phyloP scores from a whole-genome alignment of 176 grass and related monocot genomes.

The Leersia perrieri region DNA sequence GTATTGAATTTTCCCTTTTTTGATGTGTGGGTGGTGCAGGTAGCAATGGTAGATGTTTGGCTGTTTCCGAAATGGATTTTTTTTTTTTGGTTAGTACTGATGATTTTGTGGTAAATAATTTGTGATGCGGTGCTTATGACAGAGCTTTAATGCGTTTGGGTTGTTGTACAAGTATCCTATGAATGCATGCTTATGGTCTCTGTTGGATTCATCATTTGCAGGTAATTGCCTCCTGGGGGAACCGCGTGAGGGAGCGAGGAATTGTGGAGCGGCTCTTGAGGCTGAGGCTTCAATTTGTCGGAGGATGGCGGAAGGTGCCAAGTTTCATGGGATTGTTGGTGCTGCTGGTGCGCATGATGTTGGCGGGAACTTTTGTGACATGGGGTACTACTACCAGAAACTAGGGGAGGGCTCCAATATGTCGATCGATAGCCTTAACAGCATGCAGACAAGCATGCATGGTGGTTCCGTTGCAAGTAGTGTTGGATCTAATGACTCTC shows the following conservation, averaged over 20 bases:
- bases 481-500: conserved; percentile 58
- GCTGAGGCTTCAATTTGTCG: not conserved
- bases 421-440: conserved; percentile 63
- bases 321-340: conserved; percentile 54
- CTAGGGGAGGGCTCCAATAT: conserved; percentile 72
- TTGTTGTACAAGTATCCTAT: not conserved
- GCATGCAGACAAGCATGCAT: conserved; percentile 64
- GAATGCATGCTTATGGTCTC: not conserved
- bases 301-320: conserved; percentile 55
- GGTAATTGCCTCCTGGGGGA: conserved; percentile 3
- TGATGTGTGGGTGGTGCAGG: not conserved
- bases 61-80: not conserved
- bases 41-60: not conserved
- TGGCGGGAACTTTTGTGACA: conserved; percentile 55
- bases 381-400: conserved; percentile 75
- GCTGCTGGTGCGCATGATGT: conserved; percentile 28
- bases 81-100: not conserved
- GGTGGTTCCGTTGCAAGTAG: conserved; percentile 56
- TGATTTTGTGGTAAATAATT: not conserved
- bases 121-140: not conserved
- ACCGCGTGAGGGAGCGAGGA: not conserved
- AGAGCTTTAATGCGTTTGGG: not conserved
- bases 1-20: not conserved
- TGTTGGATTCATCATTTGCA: not conserved
- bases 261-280: not conserved